phyloP scores from a whole-genome alignment of 768 basidiomycete genomes.

The Lactarius tabidus region DNA sequence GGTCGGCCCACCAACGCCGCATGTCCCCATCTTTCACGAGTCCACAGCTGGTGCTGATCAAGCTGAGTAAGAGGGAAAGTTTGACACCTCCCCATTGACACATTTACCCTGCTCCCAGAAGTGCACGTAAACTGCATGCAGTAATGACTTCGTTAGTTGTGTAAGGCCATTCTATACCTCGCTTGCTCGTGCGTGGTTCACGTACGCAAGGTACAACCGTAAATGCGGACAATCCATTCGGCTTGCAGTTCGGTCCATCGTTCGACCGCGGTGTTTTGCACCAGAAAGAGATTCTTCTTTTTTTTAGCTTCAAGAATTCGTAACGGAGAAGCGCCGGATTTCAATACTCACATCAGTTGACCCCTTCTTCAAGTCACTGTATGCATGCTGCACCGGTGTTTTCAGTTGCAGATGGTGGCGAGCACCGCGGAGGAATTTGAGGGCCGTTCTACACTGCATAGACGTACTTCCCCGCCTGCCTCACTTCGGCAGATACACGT shows the following conservation, averaged over 20 bases:
- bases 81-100: background rate
- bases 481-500: background rate
- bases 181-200: background rate
- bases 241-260: background rate
- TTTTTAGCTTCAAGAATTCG: background rate
- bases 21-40: background rate
- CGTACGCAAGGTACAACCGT: background rate
- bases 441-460: background rate
- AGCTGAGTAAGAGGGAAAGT: background rate
- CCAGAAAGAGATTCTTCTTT: background rate
- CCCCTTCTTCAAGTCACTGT: background rate
- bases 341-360: background rate
- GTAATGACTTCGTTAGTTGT: background rate
- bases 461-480: background rate
- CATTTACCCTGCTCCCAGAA: background rate
- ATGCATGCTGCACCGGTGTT: slow-evolving; percentile 9
- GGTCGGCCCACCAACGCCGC: no score
- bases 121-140: background rate
- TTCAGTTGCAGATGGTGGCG: background rate
- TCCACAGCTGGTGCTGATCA: background rate
- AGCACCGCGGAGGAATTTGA: background rate
- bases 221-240: slow-evolving; percentile 2
- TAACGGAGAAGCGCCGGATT: background rate
- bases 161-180: background rate
- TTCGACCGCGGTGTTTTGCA: background rate